These are phyloP conservation scores for Sporothrix mexicana DNA, from an alignment of 2,329 filamentous ascomycete species.

Conservation along the genomic window DNA sequence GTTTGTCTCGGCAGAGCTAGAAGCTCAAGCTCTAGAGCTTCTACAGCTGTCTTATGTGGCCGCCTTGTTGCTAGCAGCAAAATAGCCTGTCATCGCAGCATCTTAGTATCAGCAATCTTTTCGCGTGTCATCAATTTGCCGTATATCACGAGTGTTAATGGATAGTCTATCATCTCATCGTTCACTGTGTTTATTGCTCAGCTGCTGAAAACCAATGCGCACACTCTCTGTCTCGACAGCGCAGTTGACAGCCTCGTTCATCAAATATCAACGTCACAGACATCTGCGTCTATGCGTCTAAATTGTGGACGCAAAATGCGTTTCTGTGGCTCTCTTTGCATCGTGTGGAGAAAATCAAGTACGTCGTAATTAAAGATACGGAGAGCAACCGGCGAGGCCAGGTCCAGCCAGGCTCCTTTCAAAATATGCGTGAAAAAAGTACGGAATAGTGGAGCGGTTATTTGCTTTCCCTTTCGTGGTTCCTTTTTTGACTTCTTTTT, in stretches of 20 bases:
- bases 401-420: neutral
- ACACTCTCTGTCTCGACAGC: neutral
- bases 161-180: neutral
- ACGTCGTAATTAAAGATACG: neutral
- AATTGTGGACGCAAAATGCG: neutral
- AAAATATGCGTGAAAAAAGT: neutral
- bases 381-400: conserved; percentile 1
- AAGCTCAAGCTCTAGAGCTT: neutral
- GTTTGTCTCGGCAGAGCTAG: neutral
- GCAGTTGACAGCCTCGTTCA: neutral
- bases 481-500: neutral
- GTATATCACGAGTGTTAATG: neutral
- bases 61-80: neutral
- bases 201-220: too few species aligned
- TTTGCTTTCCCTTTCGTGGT: conserved; percentile 9
- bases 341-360: conserved; percentile 10
- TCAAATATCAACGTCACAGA: neutral
- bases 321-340: neutral
- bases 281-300: conserved; percentile 16
- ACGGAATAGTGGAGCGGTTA: conserved; percentile 21
- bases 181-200: neutral
- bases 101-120: neutral
- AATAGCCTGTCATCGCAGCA: neutral
- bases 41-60: neutral
- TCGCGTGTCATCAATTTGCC: neutral